Percentiles rank a stretch among this genome's conserved stretches.
phyloP scores from a whole-genome alignment of 768 basidiomycete genomes.

The Boletellus ananas region DNA sequence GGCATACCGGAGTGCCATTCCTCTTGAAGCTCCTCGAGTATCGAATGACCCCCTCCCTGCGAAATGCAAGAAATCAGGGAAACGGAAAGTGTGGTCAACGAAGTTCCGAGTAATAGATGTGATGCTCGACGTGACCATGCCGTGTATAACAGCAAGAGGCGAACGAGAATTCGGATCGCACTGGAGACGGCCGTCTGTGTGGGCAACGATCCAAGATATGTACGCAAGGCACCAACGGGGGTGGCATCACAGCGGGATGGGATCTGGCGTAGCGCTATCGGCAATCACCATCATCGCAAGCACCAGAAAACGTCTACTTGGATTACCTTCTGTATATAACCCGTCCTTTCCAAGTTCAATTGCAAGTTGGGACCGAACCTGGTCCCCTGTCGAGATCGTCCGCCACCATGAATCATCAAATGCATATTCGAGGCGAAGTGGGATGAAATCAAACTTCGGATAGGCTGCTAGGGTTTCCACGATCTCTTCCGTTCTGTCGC shows the following conservation, averaged over 20 bases:
- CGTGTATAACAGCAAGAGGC: constrained; percentile 68
- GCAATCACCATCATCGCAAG: constrained; percentile 1
- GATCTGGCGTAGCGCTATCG: constrained; percentile 22
- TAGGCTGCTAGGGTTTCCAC: constrained; percentile 45
- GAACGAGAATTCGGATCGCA: constrained; percentile 55
- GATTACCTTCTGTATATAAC: constrained; percentile 29
- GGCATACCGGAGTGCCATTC: constrained; percentile 49
- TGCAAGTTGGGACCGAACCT: constrained; percentile 28
- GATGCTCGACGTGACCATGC: constrained; percentile 58
- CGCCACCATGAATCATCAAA: constrained; percentile 71
- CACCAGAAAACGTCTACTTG: neutral
- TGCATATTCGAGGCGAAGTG: constrained; percentile 67
- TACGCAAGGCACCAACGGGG: constrained; percentile 35
- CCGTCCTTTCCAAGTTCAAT: constrained; percentile 57
- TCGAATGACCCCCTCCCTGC: constrained; percentile 70
- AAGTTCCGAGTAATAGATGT: constrained; percentile 75
- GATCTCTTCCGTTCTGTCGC: constrained; percentile 53
- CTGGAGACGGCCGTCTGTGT: constrained; percentile 67
- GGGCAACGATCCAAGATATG: constrained; percentile 63
- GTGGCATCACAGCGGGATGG: constrained; percentile 5
- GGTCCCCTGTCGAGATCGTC: constrained; percentile 35
- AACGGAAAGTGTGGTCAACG: constrained; percentile 73
- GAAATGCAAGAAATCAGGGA: constrained; percentile 70
- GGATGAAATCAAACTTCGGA: constrained; percentile 51
- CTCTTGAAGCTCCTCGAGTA: constrained; percentile 67